Evolutionary conservation across 1,139 yeast species (phyloP), one percentile per base, ranked within the genome.

Genomic region (Scheffersomyces parashehatae): DNA sequence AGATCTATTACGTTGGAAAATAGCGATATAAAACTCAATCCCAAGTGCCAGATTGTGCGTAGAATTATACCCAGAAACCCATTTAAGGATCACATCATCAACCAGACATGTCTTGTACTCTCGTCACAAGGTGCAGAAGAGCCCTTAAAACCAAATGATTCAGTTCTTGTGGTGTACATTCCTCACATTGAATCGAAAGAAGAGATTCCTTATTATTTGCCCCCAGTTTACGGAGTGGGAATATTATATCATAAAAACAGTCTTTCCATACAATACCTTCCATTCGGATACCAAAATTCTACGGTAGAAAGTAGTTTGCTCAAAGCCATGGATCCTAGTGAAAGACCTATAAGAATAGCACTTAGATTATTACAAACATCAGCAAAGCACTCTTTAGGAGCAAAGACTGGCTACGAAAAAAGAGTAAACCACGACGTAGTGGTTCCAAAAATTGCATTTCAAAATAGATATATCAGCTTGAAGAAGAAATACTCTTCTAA

Each of bases 21-120:
- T 5, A 55, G 68, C 30, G 37, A 43, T 12, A 47, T 72, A 2
- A 50, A 60, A 3, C 67, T 75, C 39, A 57, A 57, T 15, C 72
- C 81, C 2, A 70, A 71, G 37, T 62, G 72, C 28, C 81, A 82
- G 51, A 71, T 86, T 34, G 89, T 89, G 16, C 75, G 97, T 52
- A 73, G 96, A 49, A 82, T 91, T 35, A 78, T 91, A 14, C 98
- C 98, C 4, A 72, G 98, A 59, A 91, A 90, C 57, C 97, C 97
- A 0, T 83, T 79, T 58, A 85, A 89, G 54, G 98, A 91, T 58
- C 79, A 81, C 42, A 79, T 88, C 15, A 82, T 89, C 47, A 88
- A 88, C 59, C 98, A 91, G 63, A 85, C 97, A 0, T 90, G 97
- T 60, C 67, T 83, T 28, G 66, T 89, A 3, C 52, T 67, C 40